phyloP scores from a whole-genome alignment of 176 grass and related monocot genomes.

The Hyparrhenia diplandra region DNA sequence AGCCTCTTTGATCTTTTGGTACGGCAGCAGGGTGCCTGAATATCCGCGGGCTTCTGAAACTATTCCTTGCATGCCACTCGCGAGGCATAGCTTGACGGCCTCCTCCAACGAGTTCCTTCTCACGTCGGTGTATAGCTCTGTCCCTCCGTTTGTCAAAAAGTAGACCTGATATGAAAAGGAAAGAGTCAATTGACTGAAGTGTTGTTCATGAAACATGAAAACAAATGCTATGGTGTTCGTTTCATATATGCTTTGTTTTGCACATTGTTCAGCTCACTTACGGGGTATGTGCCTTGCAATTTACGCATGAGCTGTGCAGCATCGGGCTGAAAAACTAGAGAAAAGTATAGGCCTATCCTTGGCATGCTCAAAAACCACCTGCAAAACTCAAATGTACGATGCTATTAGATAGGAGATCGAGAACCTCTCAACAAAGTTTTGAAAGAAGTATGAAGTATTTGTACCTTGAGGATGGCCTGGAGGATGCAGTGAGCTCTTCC shows the following conservation, averaged over 20 bases:
- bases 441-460: background rate
- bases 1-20: conserved; percentile 76
- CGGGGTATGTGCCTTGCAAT: conserved; percentile 73
- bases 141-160: conserved; percentile 81
- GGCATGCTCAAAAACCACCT: conserved; percentile 60
- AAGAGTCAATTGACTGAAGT: no score
- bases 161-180: conserved; percentile 53
- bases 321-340: conserved; percentile 92
- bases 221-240: background rate
- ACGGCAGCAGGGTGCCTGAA: conserved; percentile 67
- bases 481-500: conserved; percentile 53
- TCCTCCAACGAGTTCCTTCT: conserved; percentile 91
- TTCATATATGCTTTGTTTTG: no score
- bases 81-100: conserved; percentile 61
- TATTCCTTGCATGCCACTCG: conserved; percentile 65
- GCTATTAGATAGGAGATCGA: background rate
- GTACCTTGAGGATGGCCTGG: conserved; percentile 52
- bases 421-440: background rate
- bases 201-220: background rate
- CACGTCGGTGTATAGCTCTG: conserved; percentile 44
- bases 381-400: background rate
- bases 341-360: conserved; percentile 80
- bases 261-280: conserved; percentile 26
- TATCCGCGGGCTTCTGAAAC: conserved; percentile 75
- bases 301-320: conserved; percentile 56